phyloP scores from a whole-genome alignment of 768 basidiomycete species.

The Imleria badia region DNA sequence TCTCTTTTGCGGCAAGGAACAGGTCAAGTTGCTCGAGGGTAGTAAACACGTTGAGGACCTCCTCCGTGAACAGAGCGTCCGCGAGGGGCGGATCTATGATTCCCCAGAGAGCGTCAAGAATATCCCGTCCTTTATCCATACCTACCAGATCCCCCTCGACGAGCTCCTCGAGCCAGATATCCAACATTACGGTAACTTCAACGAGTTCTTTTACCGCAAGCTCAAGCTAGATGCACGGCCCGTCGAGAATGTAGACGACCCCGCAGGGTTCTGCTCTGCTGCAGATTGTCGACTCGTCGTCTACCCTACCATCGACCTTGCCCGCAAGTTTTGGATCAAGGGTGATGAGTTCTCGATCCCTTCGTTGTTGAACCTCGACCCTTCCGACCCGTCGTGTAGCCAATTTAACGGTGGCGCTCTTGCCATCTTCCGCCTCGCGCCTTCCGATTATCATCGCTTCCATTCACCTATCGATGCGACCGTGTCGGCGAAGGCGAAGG shows the following conservation, averaged over 20 bases:
- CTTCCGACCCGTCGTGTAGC: conserved; percentile 40
- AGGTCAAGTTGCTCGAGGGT: conserved; percentile 48
- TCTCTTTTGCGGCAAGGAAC: conserved; percentile 58
- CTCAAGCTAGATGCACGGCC: conserved; percentile 61
- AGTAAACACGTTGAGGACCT: conserved; percentile 47
- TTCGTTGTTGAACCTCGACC: conserved; percentile 49
- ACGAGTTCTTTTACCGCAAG: conserved; percentile 71
- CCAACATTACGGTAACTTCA: conserved; percentile 63
- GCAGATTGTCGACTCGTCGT: conserved; percentile 79
- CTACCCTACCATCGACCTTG: conserved; percentile 54
- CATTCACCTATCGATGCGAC: conserved; percentile 66
- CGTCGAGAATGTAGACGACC: conserved; percentile 53
- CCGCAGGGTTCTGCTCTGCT: conserved; percentile 54
- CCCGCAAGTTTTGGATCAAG: conserved; percentile 76
- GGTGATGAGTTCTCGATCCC: conserved; percentile 70
- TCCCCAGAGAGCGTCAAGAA: conserved; percentile 48
- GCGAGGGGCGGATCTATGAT: conserved; percentile 57
- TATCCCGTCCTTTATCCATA: conserved; percentile 55
- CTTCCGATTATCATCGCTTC: conserved; percentile 81
- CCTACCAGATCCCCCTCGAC: conserved; percentile 51
- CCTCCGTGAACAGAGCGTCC: conserved; percentile 55
- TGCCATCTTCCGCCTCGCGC: conserved; percentile 75
- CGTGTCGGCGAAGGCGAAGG: conserved; percentile 38
- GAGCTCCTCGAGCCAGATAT: conserved; percentile 69
- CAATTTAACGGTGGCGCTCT: conserved; percentile 48